These are phyloP conservation scores for Viola pubescens DNA, from an alignment of 441 rosid genomes.

Conservation along the genomic window DNA sequence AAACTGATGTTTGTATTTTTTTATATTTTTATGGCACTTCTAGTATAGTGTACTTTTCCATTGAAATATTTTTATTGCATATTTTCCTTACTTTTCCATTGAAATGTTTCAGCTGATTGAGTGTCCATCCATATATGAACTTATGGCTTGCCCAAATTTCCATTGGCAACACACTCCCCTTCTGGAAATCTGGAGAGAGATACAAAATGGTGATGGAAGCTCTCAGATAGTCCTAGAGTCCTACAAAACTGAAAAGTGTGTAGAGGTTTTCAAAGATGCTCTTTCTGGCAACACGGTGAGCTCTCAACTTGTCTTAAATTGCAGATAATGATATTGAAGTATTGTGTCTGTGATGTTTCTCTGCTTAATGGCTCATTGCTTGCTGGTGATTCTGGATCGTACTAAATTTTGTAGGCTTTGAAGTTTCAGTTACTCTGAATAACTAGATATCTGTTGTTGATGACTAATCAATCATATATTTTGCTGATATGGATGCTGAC, in stretches of 20 bases:
- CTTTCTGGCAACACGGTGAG: slow-evolving; percentile 69
- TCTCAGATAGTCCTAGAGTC: slow-evolving; percentile 56
- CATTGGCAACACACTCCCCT: slow-evolving; percentile 63
- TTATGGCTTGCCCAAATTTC: slow-evolving; percentile 75
- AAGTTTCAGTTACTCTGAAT: too few relatives aligned
- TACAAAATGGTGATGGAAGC: slow-evolving; percentile 37
- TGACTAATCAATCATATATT: too few relatives aligned
- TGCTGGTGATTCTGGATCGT: too few relatives aligned
- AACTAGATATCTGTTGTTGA: too few relatives aligned
- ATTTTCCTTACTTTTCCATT: slow-evolving; percentile 2
- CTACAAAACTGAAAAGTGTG: slow-evolving; percentile 47
- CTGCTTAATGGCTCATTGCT: too few relatives aligned
- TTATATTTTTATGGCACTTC: too few relatives aligned
- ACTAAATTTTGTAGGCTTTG: too few relatives aligned
- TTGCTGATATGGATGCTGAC: too few relatives aligned
- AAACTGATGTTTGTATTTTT: not conserved
- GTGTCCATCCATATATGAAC: slow-evolving; percentile 88
- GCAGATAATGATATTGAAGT: not conserved
- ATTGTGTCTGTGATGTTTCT: too few relatives aligned
- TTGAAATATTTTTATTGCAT: slow-evolving; percentile 17
- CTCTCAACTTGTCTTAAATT: slow-evolving; percentile 10
- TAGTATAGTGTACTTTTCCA: not conserved
- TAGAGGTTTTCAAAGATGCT: slow-evolving; percentile 52
- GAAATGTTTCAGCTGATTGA: slow-evolving; percentile 72
- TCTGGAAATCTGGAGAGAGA: slow-evolving; percentile 78